Percentiles rank a stretch among this genome's conserved stretches.
Conservation (phyloP, 1,139 yeast species). For the Pichia norvegensis region DNA sequence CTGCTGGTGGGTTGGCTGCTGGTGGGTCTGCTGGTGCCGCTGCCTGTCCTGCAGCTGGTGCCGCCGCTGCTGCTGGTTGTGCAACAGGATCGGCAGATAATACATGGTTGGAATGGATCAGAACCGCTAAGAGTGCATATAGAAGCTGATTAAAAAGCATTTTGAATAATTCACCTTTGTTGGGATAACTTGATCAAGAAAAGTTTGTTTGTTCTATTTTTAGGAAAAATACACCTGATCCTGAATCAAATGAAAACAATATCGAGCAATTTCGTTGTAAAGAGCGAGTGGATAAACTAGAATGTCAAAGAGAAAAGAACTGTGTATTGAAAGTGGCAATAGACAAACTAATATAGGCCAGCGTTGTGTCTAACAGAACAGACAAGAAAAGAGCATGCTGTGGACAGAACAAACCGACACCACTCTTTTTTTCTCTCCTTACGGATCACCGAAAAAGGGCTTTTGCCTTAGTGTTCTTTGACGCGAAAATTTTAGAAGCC, state of each 20-base stretch:
- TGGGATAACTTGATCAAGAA: too few species aligned
- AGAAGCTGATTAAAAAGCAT: neutral
- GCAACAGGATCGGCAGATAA: neutral
- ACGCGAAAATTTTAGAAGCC: neutral
- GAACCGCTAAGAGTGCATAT: neutral
- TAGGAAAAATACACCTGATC: neutral
- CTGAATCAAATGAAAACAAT: neutral
- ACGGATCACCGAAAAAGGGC: neutral
- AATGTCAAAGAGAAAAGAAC: neutral
- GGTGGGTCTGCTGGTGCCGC: neutral
- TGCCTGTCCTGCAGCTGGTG: neutral
- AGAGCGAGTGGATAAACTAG: neutral
- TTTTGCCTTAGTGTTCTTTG: too few species aligned
- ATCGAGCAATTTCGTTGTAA: neutral
- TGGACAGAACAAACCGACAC: conserved; percentile 22
- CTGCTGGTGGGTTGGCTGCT: neutral
- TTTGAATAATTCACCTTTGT: too few species aligned
- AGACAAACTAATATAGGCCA: neutral
- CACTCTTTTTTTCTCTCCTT: conserved; percentile 15
- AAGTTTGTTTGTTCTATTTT: neutral
- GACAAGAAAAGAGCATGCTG: neutral
- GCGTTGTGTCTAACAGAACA: neutral
- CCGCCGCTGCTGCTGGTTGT: neutral
- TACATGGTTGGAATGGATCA: neutral
- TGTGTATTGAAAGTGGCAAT: neutral